These are phyloP conservation scores for Boletus vermiculosoides DNA, from an alignment of 768 basidiomycete genomes.

Conservation along the genomic window DNA sequence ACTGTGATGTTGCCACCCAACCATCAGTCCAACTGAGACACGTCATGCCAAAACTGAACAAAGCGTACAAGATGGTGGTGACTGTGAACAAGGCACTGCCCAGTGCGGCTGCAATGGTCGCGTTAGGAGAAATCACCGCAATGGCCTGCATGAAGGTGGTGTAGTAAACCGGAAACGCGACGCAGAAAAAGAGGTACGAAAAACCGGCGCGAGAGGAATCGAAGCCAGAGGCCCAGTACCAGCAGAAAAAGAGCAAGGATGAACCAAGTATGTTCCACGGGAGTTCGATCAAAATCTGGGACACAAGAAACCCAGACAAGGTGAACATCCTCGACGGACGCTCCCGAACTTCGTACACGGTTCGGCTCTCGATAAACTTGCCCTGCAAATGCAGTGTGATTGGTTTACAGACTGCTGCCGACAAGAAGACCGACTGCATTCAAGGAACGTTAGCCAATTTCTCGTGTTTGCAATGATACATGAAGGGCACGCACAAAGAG, in stretches of 20 bases:
- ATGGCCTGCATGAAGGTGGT: constrained; percentile 43
- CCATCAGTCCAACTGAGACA: neutral
- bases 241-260: constrained; percentile 45
- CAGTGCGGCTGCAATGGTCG: constrained; percentile 40
- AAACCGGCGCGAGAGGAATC: constrained; percentile 38
- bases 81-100: constrained; percentile 41
- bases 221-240: constrained; percentile 49
- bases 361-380: constrained; percentile 53
- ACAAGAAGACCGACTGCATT: constrained; percentile 50
- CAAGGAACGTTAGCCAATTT: neutral
- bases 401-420: constrained; percentile 41
- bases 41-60: neutral
- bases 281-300: constrained; percentile 48
- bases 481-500: constrained; percentile 36
- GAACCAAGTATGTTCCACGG: constrained; percentile 44
- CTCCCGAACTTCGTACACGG: constrained; percentile 63
- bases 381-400: constrained; percentile 60
- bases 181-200: constrained; percentile 37
- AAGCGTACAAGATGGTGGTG: constrained; percentile 42
- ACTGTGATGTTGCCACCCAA: constrained; percentile 12
- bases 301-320: constrained; percentile 57
- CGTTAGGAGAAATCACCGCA: constrained; percentile 42
- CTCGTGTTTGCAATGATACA: accelerated
- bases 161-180: constrained; percentile 45
- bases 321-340: constrained; percentile 61